Base-by-base conservation (phyloP, 2,329 filamentous ascomycete species). In the Trichoderma afroharzianum region DNA sequence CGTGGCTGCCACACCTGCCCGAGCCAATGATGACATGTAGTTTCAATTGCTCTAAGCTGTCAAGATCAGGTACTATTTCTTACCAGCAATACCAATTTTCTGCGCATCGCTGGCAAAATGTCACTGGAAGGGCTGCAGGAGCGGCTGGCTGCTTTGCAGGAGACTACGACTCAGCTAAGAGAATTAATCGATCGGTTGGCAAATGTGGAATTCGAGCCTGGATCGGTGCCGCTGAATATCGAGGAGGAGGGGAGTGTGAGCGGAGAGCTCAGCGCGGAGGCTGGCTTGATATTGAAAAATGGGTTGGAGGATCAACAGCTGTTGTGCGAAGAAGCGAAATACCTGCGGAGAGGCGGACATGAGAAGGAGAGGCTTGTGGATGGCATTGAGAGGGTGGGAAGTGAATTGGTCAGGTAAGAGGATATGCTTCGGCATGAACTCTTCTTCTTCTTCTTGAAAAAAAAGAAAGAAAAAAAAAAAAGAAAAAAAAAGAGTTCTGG, bases 291-390 rank as follows among this genome's bases (percentile, higher is more conserved):
- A 21, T 82, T 98, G 73, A 91, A 93, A 76, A 91, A 93, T 71
- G 88, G 92, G 63, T 91, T 97, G 76, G 93, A 97, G 74, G 93
- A 97, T 72, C 88, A 96, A 74, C 95, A 97, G 80, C 81, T 96
- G 21, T 79, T 98, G 39, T 85, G 85, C 62, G 93, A 96, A 78
- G 94, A 97, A 77, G 86, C 93, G 32, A 88, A 92, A 73, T 93
- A 93, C 76, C 82, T 94, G 30, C 85, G 88, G 43, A 78, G 75
- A 2, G 80, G 85, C 3, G 84, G 84, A 3, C 86, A 87, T 71
- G 90, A 92, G 77, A 91, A 87, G 79, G 87, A 87, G 66, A 87
- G 91, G 66, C 80, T 97, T 66, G 85, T 88, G 74, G 90, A 93
- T 21, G 87, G 91, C 53, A 86, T 92, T 21, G 87, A 88, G 71